Conservation (phyloP, 2,329 filamentous ascomycete genomes). For the Ophiocordyceps robertsii region DNA sequence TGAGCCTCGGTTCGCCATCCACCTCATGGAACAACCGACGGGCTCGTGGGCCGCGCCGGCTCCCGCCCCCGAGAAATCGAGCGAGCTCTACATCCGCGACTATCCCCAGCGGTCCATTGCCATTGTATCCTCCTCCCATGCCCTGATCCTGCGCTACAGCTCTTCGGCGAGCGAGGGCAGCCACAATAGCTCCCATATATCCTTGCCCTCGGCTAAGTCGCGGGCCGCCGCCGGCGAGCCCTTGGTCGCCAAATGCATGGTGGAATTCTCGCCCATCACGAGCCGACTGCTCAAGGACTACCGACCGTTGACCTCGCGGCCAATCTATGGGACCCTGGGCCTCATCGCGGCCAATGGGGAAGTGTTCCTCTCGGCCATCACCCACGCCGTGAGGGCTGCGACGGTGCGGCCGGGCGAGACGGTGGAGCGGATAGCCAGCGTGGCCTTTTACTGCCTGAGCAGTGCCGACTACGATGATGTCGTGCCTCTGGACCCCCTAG, state of each 20-base stretch:
- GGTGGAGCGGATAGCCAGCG: constrained; percentile 71
- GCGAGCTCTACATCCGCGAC: constrained; percentile 75
- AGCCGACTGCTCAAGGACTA: constrained; percentile 62
- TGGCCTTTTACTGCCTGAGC: constrained; percentile 90
- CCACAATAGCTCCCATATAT: constrained; percentile 44
- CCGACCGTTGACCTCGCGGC: constrained; percentile 57
- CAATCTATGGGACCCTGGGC: constrained; percentile 75
- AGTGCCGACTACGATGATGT: constrained; percentile 76
- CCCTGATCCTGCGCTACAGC: constrained; percentile 73
- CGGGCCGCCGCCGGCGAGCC: constrained; percentile 27
- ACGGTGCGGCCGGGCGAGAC: constrained; percentile 78
- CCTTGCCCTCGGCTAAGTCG: constrained; percentile 31
- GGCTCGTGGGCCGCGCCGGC: constrained; percentile 31
- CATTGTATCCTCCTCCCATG: constrained; percentile 65
- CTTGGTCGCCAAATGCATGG: constrained; percentile 58
- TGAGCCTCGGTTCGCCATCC: neutral
- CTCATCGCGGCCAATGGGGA: constrained; percentile 73
- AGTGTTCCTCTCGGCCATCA: constrained; percentile 85
- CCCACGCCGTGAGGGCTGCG: constrained; percentile 63
- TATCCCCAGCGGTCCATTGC: constrained; percentile 79
- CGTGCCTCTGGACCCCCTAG: constrained; percentile 38
- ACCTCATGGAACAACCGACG: constrained; percentile 33
- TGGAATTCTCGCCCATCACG: constrained; percentile 62
- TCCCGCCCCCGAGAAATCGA: constrained; percentile 44
- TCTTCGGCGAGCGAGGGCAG: constrained; percentile 46